A percentile compares a stretch with the other conserved stretches of the same genome.
Evolutionary conservation across 208 protist species (phyloP).

Genomic region (Leishmania braziliensis): DNA sequence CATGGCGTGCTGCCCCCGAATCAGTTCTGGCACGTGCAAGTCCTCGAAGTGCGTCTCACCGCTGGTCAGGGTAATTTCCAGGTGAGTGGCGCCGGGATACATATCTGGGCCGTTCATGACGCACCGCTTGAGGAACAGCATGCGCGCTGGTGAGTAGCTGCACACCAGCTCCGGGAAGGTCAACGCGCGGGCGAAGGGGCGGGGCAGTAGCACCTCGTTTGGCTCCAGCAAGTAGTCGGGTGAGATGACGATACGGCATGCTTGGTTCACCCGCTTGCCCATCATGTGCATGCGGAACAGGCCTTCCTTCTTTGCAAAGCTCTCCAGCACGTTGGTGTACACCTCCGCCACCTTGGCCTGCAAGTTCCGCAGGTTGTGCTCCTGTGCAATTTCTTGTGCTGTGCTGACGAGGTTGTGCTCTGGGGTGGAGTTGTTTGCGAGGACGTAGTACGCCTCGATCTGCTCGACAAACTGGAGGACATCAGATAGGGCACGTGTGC

Average conservation of each 20-base stretch:
- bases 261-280: slow-evolving; percentile 99
- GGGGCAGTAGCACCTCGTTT: slow-evolving; percentile 95
- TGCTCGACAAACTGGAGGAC: slow-evolving; percentile 82
- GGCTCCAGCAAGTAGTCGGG: slow-evolving; percentile 98
- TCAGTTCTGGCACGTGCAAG: slow-evolving; percentile 70
- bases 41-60: slow-evolving; percentile 83
- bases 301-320: slow-evolving; percentile 99
- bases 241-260: slow-evolving; percentile 98
- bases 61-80: slow-evolving; percentile 83
- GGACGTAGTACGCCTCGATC: slow-evolving; percentile 80
- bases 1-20: slow-evolving; percentile 76
- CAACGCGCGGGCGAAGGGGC: slow-evolving; percentile 94
- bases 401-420: slow-evolving; percentile 48
- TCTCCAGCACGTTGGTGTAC: slow-evolving; percentile 75
- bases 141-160: slow-evolving; percentile 67
- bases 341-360: slow-evolving; percentile 84
- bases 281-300: slow-evolving; percentile 99
- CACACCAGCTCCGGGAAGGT: slow-evolving; percentile 97
- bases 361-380: slow-evolving; percentile 87
- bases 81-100: slow-evolving; percentile 98
- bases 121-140: slow-evolving; percentile 89
- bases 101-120: slow-evolving; percentile 97
- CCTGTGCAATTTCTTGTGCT: slow-evolving; percentile 69
- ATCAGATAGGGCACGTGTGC: slow-evolving; percentile 69
- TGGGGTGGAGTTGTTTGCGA: slow-evolving; percentile 64